Conservation (phyloP, 306 rosid genomes). For the Sphenostylis stenocarpa region DNA sequence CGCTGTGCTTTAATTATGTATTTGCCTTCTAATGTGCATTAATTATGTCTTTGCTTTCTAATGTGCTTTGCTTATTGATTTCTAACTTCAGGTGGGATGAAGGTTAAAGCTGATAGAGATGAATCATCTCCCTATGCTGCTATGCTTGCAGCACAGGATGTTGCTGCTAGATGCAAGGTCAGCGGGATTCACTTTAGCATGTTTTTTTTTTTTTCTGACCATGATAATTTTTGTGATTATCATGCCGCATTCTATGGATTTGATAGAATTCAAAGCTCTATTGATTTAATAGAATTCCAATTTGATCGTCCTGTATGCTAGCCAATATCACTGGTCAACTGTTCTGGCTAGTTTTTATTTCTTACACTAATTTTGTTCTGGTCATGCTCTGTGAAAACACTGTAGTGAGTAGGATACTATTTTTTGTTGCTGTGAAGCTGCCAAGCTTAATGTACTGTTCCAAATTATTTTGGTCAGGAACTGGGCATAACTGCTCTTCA, state of each 20-base stretch:
- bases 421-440: not conserved
- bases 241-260: not conserved
- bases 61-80: too few relatives aligned
- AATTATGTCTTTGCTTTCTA: not conserved
- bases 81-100: slow-evolving; percentile 79
- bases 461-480: slow-evolving; percentile 49
- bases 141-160: slow-evolving; percentile 96
- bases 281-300: too few relatives aligned
- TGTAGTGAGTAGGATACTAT: not conserved
- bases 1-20: too few relatives aligned
- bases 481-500: slow-evolving; percentile 85
- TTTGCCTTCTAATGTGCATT: too few relatives aligned
- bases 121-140: slow-evolving; percentile 95
- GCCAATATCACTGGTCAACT: not conserved
- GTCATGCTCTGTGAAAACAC: not conserved
- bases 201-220: not conserved
- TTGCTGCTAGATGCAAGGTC: slow-evolving; percentile 84
- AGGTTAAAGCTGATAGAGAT: slow-evolving; percentile 91
- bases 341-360: not conserved
- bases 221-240: not conserved
- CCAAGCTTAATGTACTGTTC: not conserved
- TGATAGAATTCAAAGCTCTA: too few relatives aligned
- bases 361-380: not conserved
- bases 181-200: not conserved
- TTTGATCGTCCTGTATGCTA: not conserved